Percentiles rank a stretch among this genome's conserved stretches.
These are phyloP conservation scores for Acmispon strigosus DNA, from an alignment of 306 rosid genomes.

Conservation along the genomic window DNA sequence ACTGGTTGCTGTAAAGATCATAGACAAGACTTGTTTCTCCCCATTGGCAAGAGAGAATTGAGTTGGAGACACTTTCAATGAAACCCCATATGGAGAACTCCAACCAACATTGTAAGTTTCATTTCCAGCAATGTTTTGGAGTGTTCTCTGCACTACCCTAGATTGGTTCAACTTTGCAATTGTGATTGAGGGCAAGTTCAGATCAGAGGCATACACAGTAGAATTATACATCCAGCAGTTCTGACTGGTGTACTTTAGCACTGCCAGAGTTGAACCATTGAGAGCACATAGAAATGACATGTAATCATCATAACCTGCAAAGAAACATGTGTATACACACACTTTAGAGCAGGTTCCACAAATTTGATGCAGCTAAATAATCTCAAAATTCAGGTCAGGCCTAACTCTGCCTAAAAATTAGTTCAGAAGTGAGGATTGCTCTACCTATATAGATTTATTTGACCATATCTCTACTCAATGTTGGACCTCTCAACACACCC, in stretches of 20 bases:
- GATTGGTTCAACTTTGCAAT: constrained; percentile 70
- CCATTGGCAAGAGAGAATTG: constrained; percentile 53
- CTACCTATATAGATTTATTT: too few species aligned
- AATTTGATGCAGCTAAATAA: neutral
- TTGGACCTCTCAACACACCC: too few species aligned
- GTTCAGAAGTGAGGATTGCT: too few species aligned
- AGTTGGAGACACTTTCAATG: constrained; percentile 56
- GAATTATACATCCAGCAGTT: constrained; percentile 54
- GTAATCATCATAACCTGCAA: constrained; percentile 71
- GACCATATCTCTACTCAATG: too few species aligned
- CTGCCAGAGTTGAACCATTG: constrained; percentile 70
- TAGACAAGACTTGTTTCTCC: constrained; percentile 53
- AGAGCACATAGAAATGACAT: constrained; percentile 86
- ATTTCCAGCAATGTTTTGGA: constrained; percentile 56
- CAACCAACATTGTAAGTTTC: constrained; percentile 73
- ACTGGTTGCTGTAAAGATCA: constrained; percentile 51
- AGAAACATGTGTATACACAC: neutral
- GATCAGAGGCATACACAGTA: constrained; percentile 51
- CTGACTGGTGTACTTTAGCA: constrained; percentile 75
- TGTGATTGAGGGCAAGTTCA: constrained; percentile 91
- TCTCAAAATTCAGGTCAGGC: too few species aligned
- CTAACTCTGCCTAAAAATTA: too few species aligned
- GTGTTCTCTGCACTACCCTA: constrained; percentile 50
- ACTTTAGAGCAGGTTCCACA: constrained; percentile 13
- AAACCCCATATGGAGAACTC: constrained; percentile 82